A percentile compares a stretch with the other conserved stretches of the same genome.
These are phyloP conservation scores for Niveomyces coronatus DNA, from an alignment of 2,329 filamentous ascomycete genomes.

Conservation along the genomic window DNA sequence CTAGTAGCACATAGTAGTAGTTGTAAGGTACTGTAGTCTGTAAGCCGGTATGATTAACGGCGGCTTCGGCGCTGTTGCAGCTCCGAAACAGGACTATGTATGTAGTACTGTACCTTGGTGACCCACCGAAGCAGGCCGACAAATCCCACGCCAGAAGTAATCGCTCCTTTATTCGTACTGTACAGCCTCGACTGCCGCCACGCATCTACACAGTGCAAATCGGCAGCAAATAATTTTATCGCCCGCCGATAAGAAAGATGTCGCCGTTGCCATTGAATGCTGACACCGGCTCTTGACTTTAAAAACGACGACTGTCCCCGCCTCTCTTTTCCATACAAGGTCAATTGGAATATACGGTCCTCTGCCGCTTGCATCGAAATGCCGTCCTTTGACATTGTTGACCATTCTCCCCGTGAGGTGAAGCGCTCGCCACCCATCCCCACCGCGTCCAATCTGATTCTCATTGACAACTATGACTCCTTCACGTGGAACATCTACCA, in stretches of 20 bases:
- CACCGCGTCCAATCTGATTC: constrained; percentile 78
- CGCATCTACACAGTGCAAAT: not conserved
- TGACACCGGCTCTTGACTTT: not conserved
- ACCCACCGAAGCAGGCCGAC: not conserved
- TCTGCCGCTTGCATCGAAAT: no score
- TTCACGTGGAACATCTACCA: constrained; percentile 99
- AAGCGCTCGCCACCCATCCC: constrained; percentile 60
- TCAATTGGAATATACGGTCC: constrained; percentile 15
- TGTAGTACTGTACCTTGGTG: not conserved
- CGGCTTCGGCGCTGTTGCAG: constrained; percentile 4
- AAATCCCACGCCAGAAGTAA: constrained; percentile 5
- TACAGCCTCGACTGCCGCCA: not conserved
- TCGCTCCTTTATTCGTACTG: constrained; percentile 1
- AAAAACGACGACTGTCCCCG: not conserved
- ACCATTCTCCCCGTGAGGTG: constrained; percentile 82
- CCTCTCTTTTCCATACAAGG: not conserved
- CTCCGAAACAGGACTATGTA: not conserved
- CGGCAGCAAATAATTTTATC: not conserved
- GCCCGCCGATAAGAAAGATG: not conserved
- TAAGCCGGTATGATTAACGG: no score
- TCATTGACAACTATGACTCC: constrained; percentile 99
- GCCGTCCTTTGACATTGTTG: constrained; percentile 44
- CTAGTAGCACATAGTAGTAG: no score
- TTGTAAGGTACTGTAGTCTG: no score
- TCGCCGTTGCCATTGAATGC: not conserved